Conservation (phyloP, 2,329 filamentous ascomycete genomes). For the Beauveria varroae region DNA sequence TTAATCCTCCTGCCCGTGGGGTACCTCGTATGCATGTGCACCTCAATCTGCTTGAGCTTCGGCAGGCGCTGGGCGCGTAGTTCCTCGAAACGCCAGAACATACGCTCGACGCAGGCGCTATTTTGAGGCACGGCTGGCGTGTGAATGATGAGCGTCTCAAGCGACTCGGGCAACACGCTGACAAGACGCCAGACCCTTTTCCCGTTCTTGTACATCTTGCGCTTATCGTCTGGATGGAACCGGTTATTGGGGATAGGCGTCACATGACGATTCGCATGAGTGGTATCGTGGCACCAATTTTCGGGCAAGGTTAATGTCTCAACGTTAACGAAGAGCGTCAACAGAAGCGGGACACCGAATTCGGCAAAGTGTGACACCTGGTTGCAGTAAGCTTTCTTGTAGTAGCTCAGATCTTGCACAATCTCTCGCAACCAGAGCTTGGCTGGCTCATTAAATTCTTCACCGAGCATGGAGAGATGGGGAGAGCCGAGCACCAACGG, state of each 20-base stretch:
- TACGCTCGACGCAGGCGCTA: background rate
- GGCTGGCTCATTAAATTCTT: too few species aligned
- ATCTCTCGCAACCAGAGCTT: background rate
- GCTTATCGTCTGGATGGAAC: background rate
- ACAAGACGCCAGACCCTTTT: background rate
- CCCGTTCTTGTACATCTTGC: background rate
- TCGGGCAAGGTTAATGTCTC: background rate
- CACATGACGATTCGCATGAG: too few species aligned
- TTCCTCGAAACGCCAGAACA: background rate
- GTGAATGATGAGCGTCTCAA: conserved; percentile 2
- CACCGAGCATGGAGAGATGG: background rate
- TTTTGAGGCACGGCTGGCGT: background rate
- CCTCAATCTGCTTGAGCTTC: background rate
- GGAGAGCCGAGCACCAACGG: background rate
- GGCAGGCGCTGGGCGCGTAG: background rate
- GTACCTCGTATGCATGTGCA: background rate
- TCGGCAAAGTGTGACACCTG: background rate
- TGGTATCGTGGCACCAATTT: too few species aligned
- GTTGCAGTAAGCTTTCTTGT: too few species aligned
- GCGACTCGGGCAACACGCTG: background rate
- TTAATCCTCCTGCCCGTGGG: background rate
- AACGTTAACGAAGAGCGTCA: background rate
- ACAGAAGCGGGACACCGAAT: background rate
- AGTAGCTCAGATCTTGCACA: background rate
- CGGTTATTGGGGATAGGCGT: background rate